Percentiles rank a stretch among this genome's conserved stretches.
phyloP scores from a whole-genome alignment of 2,329 filamentous ascomycete genomes.

The Parafenestella ontariensis region DNA sequence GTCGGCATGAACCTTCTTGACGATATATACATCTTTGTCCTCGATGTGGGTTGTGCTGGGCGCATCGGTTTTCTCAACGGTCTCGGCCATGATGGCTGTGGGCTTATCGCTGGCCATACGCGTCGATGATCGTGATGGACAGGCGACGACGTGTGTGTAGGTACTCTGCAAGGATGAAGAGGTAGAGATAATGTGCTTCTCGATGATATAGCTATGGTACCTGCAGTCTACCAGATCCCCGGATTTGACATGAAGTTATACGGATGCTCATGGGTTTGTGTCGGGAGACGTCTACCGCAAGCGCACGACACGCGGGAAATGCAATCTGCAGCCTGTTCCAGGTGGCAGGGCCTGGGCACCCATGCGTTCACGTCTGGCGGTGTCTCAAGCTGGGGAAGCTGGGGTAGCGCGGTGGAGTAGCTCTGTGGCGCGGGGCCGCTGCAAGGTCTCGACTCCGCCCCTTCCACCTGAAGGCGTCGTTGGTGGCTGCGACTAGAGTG shows the following conservation, averaged over 20 bases:
- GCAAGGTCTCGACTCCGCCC: not conserved
- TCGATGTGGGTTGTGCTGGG: conserved; percentile 10
- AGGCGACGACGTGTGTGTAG: not conserved
- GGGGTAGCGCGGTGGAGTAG: not conserved
- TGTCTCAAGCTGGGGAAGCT: not conserved
- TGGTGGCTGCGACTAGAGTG: not conserved
- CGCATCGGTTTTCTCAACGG: not conserved
- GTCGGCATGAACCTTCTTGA: conserved; percentile 48
- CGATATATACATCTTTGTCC: conserved; percentile 18
- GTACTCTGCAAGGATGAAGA: not conserved
- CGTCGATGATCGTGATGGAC: too few relatives aligned
- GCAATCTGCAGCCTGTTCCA: not conserved
- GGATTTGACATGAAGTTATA: not conserved
- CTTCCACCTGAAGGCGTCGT: not conserved
- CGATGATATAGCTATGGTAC: not conserved
- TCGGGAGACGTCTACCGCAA: not conserved
- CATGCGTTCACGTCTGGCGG: not conserved
- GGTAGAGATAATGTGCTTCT: not conserved
- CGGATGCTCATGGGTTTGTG: not conserved
- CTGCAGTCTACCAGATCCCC: not conserved
- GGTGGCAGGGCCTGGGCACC: not conserved
- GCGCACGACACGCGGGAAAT: not conserved
- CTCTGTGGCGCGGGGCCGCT: not conserved
- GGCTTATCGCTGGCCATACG: not conserved
- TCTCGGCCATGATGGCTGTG: not conserved